phyloP scores from a whole-genome alignment of 2,329 filamentous ascomycete species.

The Fusarium nelsonii region DNA sequence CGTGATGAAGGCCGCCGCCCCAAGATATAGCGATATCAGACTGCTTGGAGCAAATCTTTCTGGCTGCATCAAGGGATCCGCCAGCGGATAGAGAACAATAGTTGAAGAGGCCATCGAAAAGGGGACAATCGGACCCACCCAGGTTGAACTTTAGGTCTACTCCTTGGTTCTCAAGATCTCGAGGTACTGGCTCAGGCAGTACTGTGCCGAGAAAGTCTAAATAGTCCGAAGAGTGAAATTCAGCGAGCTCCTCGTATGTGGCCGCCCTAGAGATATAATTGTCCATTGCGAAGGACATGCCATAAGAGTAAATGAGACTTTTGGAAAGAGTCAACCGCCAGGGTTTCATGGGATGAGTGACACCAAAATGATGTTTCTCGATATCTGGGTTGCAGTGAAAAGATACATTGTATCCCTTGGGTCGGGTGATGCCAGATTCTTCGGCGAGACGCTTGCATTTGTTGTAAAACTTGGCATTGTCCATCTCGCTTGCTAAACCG shows the following conservation, averaged over 20 bases:
- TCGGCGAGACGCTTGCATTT: slow-evolving; percentile 69
- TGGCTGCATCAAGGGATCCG: slow-evolving; percentile 88
- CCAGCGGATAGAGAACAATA: slow-evolving; percentile 96
- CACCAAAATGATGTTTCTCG: slow-evolving; percentile 96
- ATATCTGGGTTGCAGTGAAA: slow-evolving; percentile 96
- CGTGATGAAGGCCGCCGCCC: slow-evolving; percentile 96
- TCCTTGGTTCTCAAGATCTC: slow-evolving; percentile 74
- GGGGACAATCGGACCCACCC: slow-evolving; percentile 90
- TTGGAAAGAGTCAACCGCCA: slow-evolving; percentile 97
- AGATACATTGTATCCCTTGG: slow-evolving; percentile 90
- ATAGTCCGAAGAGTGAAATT: slow-evolving; percentile 91
- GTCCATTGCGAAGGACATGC: slow-evolving; percentile 97
- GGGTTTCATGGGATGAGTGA: slow-evolving; percentile 98
- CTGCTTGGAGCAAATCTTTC: slow-evolving; percentile 86
- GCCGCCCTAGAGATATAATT: slow-evolving; percentile 87
- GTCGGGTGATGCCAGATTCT: slow-evolving; percentile 78
- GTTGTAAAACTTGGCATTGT: slow-evolving; percentile 68
- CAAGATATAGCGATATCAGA: slow-evolving; percentile 98
- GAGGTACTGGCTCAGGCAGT: slow-evolving; percentile 71
- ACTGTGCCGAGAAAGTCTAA: slow-evolving; percentile 86
- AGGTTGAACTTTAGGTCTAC: slow-evolving; percentile 84
- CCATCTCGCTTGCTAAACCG: slow-evolving; percentile 63
- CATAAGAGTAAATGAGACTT: slow-evolving; percentile 92
- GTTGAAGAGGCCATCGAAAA: slow-evolving; percentile 95
- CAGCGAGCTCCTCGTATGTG: slow-evolving; percentile 86